Evolutionary conservation across 2,329 filamentous ascomycete species (phyloP).

Genomic region (Chaetomium sp.): DNA sequence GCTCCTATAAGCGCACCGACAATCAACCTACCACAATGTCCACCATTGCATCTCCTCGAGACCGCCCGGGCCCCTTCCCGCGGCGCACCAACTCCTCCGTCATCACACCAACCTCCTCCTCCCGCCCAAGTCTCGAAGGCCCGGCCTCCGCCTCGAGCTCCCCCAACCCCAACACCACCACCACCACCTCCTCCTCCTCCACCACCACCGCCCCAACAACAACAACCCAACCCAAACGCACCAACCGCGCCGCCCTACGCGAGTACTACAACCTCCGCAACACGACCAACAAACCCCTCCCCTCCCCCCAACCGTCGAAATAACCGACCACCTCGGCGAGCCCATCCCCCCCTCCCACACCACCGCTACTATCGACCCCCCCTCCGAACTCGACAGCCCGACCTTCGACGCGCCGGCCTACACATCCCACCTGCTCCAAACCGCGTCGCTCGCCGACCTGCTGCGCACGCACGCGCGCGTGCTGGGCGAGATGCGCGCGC

Average conservation of each 20-base stretch:
- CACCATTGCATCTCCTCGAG: constrained; percentile 65
- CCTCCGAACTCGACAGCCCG: constrained; percentile 71
- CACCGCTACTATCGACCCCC: constrained; percentile 39
- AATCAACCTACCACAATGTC: constrained; percentile 51
- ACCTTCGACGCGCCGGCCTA: constrained; percentile 74
- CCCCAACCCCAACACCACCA: constrained; percentile 51
- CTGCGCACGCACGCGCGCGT: constrained; percentile 71
- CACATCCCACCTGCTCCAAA: constrained; percentile 62
- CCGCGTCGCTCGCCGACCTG: constrained; percentile 67
- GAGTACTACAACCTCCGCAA: constrained; percentile 83
- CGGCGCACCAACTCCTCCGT: constrained; percentile 56
- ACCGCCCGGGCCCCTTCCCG: constrained; percentile 59
- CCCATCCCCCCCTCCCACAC: background rate
- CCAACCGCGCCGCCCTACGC: constrained; percentile 83
- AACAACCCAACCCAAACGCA: constrained; percentile 44
- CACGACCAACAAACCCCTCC: constrained; percentile 39
- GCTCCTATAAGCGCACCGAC: background rate
- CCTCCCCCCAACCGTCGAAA: constrained; percentile 47
- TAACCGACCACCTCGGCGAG: constrained; percentile 43
- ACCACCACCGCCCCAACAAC: constrained; percentile 27
- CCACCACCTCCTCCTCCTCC: constrained; percentile 34
- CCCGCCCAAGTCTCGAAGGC: constrained; percentile 71
- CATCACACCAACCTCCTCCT: constrained; percentile 70
- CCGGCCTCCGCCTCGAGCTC: constrained; percentile 62
- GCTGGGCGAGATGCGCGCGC: constrained; percentile 77